phyloP scores from a whole-genome alignment of 2,329 filamentous ascomycete species.

The Clarireedia hainanense region DNA sequence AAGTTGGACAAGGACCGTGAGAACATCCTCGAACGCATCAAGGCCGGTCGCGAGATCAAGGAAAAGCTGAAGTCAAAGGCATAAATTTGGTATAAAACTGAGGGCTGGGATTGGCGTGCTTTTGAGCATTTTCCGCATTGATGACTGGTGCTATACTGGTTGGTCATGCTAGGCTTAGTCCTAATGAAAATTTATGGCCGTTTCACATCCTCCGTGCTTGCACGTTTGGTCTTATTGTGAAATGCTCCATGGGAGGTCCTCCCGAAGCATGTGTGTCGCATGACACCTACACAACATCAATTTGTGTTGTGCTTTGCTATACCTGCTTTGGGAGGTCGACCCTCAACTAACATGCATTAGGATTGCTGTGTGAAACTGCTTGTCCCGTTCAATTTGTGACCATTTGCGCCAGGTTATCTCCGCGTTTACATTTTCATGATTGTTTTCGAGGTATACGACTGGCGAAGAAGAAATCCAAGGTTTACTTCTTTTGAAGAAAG shows the following conservation, averaged over 20 bases:
- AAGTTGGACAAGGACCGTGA: conserved; percentile 96
- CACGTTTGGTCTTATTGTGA: conserved; percentile 43
- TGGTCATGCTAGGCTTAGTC: conserved; percentile 24
- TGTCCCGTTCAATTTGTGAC: background rate
- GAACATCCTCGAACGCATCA: conserved; percentile 79
- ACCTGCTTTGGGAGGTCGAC: conserved; percentile 27
- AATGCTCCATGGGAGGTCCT: conserved; percentile 69
- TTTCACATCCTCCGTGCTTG: conserved; percentile 49
- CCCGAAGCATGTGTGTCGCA: conserved; percentile 46
- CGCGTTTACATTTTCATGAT: conserved; percentile 59
- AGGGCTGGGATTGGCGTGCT: conserved; percentile 17
- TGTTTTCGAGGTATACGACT: conserved; percentile 90
- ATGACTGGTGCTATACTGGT: conserved; percentile 2
- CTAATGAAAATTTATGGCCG: conserved; percentile 49
- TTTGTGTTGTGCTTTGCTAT: conserved; percentile 24
- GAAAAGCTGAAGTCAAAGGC: conserved; percentile 44
- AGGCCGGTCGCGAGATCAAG: conserved; percentile 67
- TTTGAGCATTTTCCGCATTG: conserved; percentile 14
- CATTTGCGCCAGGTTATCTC: conserved; percentile 73
- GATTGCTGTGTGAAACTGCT: background rate
- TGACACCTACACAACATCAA: conserved; percentile 7
- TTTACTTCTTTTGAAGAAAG: conserved; percentile 35
- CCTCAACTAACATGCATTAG: conserved; percentile 22
- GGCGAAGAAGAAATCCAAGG: conserved; percentile 66
- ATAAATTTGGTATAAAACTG: conserved; percentile 15